Conservation (phyloP, 768 basidiomycete species). For the Tremella mesenterica region DNA sequence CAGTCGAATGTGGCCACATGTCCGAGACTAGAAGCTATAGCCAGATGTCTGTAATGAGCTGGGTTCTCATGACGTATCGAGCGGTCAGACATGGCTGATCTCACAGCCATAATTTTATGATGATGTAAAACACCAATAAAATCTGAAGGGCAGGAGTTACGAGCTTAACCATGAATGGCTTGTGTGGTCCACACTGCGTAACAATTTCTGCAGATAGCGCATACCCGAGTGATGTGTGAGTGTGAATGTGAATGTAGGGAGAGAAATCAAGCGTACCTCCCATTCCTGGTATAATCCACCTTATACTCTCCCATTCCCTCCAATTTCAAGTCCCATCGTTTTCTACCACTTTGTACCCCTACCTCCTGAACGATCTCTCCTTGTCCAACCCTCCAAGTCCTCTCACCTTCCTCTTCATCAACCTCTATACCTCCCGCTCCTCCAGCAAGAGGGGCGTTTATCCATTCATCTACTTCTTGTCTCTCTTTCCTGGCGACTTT, state of each 20-base stretch:
- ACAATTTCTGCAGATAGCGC: no score
- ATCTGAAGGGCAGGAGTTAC: no score
- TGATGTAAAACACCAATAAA: no score
- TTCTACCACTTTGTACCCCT: conserved; percentile 35
- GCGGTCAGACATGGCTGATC: no score
- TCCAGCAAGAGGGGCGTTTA: conserved; percentile 52
- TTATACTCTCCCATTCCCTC: conserved; percentile 74
- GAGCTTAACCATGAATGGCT: no score
- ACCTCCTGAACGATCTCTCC: conserved; percentile 56
- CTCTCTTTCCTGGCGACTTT: conserved; percentile 53
- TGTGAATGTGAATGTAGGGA: no score
- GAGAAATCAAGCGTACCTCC: no score
- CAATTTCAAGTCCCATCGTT: conserved; percentile 65
- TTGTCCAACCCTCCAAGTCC: conserved; percentile 82
- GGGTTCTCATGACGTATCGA: no score
- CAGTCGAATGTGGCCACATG: conserved; percentile 92
- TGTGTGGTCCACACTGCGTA: no score
- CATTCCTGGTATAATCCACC: conserved; percentile 79
- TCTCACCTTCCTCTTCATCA: conserved; percentile 65
- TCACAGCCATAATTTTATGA: no score
- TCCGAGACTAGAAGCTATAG: conserved; percentile 70
- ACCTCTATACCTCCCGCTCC: conserved; percentile 65
- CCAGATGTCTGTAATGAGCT: conserved; percentile 71
- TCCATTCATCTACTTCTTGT: conserved; percentile 42
- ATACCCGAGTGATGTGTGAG: no score